phyloP scores from a whole-genome alignment of 179 eudicot species.

The Corrigiola litoralis region DNA sequence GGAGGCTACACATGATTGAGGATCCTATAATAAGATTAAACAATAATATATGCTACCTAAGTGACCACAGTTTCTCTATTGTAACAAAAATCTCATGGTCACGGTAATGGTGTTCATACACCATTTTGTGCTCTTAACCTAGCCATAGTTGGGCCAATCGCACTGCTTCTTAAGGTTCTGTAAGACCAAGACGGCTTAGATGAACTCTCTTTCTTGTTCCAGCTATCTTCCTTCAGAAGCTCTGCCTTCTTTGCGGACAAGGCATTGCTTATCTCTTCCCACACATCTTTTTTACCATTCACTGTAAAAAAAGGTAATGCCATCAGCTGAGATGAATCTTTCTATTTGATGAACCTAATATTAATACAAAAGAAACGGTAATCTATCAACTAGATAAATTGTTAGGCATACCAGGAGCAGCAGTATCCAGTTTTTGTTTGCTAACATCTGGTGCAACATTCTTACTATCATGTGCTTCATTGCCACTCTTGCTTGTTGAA shows the following conservation, averaged over 20 bases:
- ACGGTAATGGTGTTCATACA: conserved; percentile 7
- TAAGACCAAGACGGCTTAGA: conserved; percentile 52
- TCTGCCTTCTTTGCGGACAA: conserved; percentile 51
- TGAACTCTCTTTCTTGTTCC: conserved; percentile 39
- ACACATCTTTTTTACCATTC: conserved; percentile 37
- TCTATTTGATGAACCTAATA: background rate
- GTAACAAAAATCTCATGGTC: conserved; percentile 2
- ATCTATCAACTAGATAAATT: background rate
- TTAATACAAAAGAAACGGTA: background rate
- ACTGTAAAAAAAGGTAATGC: conserved; percentile 4
- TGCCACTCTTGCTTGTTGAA: conserved; percentile 14
- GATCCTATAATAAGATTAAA: background rate
- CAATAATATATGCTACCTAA: background rate
- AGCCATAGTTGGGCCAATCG: conserved; percentile 71
- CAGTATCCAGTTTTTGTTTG: conserved; percentile 19
- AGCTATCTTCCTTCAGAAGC: conserved; percentile 37
- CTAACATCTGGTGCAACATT: conserved; percentile 21
- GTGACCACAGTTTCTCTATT: background rate
- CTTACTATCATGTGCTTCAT: conserved; percentile 17
- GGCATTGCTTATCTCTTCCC: conserved; percentile 62
- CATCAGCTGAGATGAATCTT: background rate
- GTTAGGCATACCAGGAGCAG: conserved; percentile 29
- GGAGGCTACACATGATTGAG: background rate
- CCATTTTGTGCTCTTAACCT: conserved; percentile 53
- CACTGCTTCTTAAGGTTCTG: conserved; percentile 59